Evolutionary conservation across 805 yeast genomes (phyloP), one percentile per base, ranked within the genome.

Genomic region (Clavispora fructus): DNA sequence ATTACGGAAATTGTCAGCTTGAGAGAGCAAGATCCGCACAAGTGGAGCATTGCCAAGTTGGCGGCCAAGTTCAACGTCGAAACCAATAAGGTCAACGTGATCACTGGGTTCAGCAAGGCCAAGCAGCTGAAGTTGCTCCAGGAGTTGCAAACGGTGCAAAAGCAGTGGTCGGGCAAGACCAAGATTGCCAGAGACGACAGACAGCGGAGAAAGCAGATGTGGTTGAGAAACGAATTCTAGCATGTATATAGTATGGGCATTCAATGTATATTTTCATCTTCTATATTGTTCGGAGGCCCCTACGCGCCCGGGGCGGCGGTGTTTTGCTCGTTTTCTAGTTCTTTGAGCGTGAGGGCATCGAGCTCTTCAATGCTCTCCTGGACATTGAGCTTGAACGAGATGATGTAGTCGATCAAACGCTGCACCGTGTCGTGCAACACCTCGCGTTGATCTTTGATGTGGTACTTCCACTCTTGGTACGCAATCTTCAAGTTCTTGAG

Each of bases 301-400:
- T 17, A 33, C 12, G 25, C 5, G 37, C 13, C 13, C 13, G 25
- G 25, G 11, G 23, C 25, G 4, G 37, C 37, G 6, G 37, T 25
- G 16, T 33, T 11, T 35, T 40, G 30, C 45, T 53, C 57, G 11
- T 16, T 26, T 25, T 56, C 67, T 17, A 49, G 55, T 52, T 73
- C 82, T 39, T 66, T 69, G 45, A 62, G 58, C 12, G 79, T 74
- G 46, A 70, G 62, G 35, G 62, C 67, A 53, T 81, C 84, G 50
- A 81, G 70, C 32, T 75, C 82, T 55, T 83, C 87, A 40, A 87
- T 69, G 43, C 79, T 75, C 17, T 75, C 72, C 59, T 87, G 92
- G 39, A 86, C 75, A 48, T 77, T 79, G 51, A 82, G 65, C 65
- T 87, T 87, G 65, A 87, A 83, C 41, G 72, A 75, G 42, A 85